Percentiles rank a stretch among this genome's conserved stretches.
Conservation (phyloP, 768 basidiomycete genomes). For the Basidioascus undulatus region DNA sequence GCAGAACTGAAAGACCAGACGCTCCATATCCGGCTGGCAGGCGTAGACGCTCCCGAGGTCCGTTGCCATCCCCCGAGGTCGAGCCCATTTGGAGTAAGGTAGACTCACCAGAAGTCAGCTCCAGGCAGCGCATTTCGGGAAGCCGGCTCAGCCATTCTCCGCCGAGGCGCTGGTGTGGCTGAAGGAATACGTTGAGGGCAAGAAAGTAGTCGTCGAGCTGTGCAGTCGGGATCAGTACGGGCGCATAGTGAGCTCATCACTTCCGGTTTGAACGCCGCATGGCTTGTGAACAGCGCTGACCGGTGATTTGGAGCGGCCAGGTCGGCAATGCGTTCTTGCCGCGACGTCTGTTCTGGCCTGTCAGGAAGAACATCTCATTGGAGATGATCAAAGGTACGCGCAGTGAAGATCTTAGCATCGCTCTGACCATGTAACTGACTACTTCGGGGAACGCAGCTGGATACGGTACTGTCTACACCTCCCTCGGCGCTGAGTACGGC, state of each 20-base stretch:
- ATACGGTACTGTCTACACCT: conserved; percentile 47
- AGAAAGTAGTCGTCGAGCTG: conserved; percentile 42
- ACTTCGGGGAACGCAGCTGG: too few species aligned
- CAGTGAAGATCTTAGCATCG: too few species aligned
- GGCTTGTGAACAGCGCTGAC: not conserved
- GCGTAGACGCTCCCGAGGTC: conserved; percentile 77
- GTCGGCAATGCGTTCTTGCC: conserved; percentile 38
- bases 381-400: conserved; percentile 60
- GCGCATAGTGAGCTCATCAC: conserved; percentile 34
- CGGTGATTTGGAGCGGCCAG: conserved; percentile 19
- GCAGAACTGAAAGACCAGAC: conserved; percentile 53
- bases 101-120: too few species aligned
- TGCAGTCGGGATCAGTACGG: conserved; percentile 56
- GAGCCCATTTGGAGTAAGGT: too few species aligned
- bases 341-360: conserved; percentile 23
- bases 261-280: not conserved
- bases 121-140: conserved; percentile 55
- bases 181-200: conserved; percentile 30
- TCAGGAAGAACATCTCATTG: conserved; percentile 29
- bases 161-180: conserved; percentile 52
- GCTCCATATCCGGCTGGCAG: conserved; percentile 66
- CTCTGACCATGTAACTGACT: too few species aligned
- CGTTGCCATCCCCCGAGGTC: not conserved
- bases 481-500: conserved; percentile 58
- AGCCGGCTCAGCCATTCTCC: conserved; percentile 42